Conservation (phyloP, 192 early-diverging fungal species). For the Rhizoclosmatium globosum region DNA sequence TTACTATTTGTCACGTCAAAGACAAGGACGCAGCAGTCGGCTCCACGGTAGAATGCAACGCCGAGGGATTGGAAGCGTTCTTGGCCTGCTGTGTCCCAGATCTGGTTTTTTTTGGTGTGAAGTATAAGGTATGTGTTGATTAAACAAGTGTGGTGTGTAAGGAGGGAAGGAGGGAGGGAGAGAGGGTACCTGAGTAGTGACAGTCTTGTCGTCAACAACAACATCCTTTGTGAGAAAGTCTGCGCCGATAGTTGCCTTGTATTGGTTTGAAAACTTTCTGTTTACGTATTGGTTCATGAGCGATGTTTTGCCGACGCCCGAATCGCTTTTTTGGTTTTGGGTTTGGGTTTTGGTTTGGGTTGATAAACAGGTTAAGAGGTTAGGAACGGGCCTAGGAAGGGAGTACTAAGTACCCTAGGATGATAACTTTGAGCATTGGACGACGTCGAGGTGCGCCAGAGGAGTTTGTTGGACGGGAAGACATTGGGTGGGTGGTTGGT, state of each 20-base stretch:
- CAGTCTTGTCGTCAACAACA: constrained; percentile 86
- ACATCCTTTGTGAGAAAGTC: constrained; percentile 99
- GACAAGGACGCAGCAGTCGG: constrained; percentile 98
- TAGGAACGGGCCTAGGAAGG: not conserved
- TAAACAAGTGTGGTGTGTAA: not conserved
- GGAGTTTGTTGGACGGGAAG: too few species aligned
- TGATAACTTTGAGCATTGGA: constrained; percentile 73
- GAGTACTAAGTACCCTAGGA: constrained; percentile 59
- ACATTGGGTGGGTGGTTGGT: too few species aligned
- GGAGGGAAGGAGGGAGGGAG: too few species aligned
- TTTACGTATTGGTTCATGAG: constrained; percentile 99
- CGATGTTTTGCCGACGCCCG: constrained; percentile 91
- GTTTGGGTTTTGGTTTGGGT: not conserved
- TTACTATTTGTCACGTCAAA: constrained; percentile 96
- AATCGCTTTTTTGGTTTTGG: constrained; percentile 50
- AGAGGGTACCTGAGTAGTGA: constrained; percentile 88
- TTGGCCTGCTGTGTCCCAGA: constrained; percentile 99
- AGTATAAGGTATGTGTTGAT: constrained; percentile 1
- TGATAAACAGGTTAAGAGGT: not conserved
- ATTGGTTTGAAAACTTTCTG: constrained; percentile 95
- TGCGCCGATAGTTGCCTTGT: constrained; percentile 99
- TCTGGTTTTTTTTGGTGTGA: constrained; percentile 69
- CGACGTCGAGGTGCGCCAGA: constrained; percentile 2
- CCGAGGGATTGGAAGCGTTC: constrained; percentile 98
- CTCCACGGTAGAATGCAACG: constrained; percentile 98